Evolutionary conservation across 805 yeast species (phyloP), one percentile per base, ranked within the genome.

Genomic region (Tetrapisispora pingtungensis): DNA sequence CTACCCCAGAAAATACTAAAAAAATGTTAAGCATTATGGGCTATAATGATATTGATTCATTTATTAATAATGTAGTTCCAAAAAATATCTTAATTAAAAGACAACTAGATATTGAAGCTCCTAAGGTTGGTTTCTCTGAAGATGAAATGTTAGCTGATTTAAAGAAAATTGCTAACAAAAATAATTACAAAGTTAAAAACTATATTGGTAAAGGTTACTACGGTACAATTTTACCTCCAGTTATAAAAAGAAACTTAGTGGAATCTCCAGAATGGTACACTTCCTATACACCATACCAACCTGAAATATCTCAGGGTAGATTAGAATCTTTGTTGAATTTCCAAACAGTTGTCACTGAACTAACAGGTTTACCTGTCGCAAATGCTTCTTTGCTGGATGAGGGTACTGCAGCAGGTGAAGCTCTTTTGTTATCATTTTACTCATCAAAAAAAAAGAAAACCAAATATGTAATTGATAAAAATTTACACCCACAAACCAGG

Each of bases 221-320:
- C 54, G 95, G 95, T 47, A 90, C 97, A 0, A 71, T 76, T 42
- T 70, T 86, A 38, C 98, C 98, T 0, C 83, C 95, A 1, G 96
- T 90, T 31, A 84, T 93, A 54, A 94, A 86, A 69, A 79, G 98
- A 62, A 93, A 93, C 58, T 66, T 93, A 46, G 69, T 93, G 46
- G 98, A 93, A 65, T 78, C 82, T 49, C 98, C 98, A 6, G 96
- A 88, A 61, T 93, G 98, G 98, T 93, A 93, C 71, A 93, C 98
- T 18, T 87, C 97, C 1, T 93, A 93, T 64, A 93, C 98, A 20
- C 98, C 98, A 31, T 93, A 93, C 65, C 98, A 93, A 69, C 96
- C 98, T 0, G 98, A 93, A 64, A 89, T 93, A 46, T 84, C 96
- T 1, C 98, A 93, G 67, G 98, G 98, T 44, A 79, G 98, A 56